Evolutionary conservation across 2,329 filamentous ascomycete species (phyloP).

Genomic region (Xylariaceae sp.): DNA sequence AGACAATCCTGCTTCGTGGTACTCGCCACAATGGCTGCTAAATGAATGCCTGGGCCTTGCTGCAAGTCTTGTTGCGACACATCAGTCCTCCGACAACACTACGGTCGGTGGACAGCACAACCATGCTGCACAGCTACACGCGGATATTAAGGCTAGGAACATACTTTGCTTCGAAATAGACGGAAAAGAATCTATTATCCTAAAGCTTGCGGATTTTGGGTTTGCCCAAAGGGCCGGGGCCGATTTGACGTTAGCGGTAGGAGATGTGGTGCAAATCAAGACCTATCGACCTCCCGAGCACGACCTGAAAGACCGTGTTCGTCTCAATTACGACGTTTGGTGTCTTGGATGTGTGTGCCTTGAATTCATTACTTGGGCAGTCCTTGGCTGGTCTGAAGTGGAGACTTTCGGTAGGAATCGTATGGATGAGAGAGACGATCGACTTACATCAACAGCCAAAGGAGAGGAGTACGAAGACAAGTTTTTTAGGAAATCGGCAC

Average conservation of each 20-base stretch:
- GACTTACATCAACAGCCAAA: background rate
- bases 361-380: constrained; percentile 32
- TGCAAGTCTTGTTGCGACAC: constrained; percentile 15
- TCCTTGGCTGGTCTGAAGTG: background rate
- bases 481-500: constrained; percentile 16
- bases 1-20: background rate
- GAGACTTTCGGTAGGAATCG: background rate
- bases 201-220: constrained; percentile 28
- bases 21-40: constrained; percentile 22
- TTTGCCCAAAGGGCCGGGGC: background rate
- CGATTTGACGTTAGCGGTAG: background rate
- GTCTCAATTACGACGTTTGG: constrained; percentile 31
- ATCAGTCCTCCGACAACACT: background rate
- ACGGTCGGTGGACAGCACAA: background rate
- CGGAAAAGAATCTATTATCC: background rate
- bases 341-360: constrained; percentile 34
- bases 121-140: constrained; percentile 8
- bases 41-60: constrained; percentile 22
- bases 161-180: constrained; percentile 25
- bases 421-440: background rate
- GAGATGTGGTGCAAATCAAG: constrained; percentile 13
- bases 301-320: background rate
- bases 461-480: constrained; percentile 11
- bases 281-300: constrained; percentile 27
- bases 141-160: constrained; percentile 26